A percentile compares a stretch with the other conserved stretches of the same genome.
phyloP scores from a whole-genome alignment of 2,329 filamentous ascomycete genomes.

The Blastomyces parvus region DNA sequence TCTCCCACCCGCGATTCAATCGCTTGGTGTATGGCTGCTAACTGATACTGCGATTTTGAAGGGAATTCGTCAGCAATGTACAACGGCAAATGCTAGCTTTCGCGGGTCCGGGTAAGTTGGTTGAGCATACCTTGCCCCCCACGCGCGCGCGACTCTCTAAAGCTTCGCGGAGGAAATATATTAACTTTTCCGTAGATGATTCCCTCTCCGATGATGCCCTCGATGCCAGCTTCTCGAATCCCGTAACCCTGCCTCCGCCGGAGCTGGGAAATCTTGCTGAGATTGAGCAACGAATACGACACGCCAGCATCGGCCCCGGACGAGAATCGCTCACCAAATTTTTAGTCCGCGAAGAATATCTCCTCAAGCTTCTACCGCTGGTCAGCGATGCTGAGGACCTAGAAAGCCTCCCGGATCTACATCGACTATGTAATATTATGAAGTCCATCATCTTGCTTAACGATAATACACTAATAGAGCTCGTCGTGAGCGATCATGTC shows the following conservation, averaged over 20 bases:
- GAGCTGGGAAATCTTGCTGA: conserved; percentile 75
- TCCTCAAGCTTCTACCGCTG: conserved; percentile 73
- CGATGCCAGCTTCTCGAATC: conserved; percentile 53
- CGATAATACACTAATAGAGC: conserved; percentile 89
- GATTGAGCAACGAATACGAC: conserved; percentile 74
- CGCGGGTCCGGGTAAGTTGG: conserved; percentile 49
- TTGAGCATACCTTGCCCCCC: neutral
- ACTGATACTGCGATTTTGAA: conserved; percentile 33
- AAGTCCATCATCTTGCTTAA: conserved; percentile 92
- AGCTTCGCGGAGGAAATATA: neutral
- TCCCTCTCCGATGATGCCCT: conserved; percentile 79
- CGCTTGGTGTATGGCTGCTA: conserved; percentile 10
- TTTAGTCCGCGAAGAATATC: conserved; percentile 76
- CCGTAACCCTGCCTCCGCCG: conserved; percentile 66
- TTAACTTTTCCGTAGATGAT: conserved; percentile 52
- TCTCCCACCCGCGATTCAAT: neutral
- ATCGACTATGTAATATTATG: conserved; percentile 94
- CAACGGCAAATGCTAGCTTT: conserved; percentile 64
- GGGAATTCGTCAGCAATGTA: conserved; percentile 83
- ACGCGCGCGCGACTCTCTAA: conserved; percentile 18
- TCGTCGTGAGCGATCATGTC: conserved; percentile 80
- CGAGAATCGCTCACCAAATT: conserved; percentile 82
- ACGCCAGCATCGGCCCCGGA: conserved; percentile 58
- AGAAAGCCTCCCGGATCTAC: conserved; percentile 75
- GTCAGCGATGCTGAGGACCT: conserved; percentile 85